Conservation (phyloP, 1,284 basidiomycete species). For the Ceratobasidium sp. region DNA sequence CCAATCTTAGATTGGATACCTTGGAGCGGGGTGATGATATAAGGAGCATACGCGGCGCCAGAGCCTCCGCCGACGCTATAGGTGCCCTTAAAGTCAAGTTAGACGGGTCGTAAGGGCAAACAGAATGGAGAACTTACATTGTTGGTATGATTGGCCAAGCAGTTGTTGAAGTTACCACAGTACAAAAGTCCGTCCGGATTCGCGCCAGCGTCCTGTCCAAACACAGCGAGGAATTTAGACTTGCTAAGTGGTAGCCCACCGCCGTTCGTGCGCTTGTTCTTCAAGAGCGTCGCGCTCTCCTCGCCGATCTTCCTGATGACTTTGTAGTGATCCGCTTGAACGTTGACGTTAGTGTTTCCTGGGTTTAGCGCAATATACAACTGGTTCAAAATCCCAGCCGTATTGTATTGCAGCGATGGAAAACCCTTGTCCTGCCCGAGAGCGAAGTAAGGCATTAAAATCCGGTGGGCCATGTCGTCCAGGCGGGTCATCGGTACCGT, state of each 20-base stretch:
- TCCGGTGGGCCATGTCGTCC: conserved; percentile 76
- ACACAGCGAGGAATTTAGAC: conserved; percentile 48
- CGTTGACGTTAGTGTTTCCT: conserved; percentile 67
- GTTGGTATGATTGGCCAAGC: conserved; percentile 72
- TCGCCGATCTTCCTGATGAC: conserved; percentile 80
- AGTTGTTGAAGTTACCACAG: conserved; percentile 24
- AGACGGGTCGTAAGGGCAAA: conserved; percentile 63
- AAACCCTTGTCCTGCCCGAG: conserved; percentile 70
- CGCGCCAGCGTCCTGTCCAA: conserved; percentile 74
- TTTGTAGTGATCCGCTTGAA: conserved; percentile 78
- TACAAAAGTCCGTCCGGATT: conserved; percentile 68
- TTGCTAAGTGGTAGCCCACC: conserved; percentile 71
- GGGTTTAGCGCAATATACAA: conserved; percentile 52
- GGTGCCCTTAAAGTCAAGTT: conserved; percentile 49
- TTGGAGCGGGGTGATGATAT: conserved; percentile 71
- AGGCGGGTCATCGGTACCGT: conserved; percentile 60
- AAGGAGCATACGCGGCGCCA: conserved; percentile 59
- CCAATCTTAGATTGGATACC: conserved; percentile 70
- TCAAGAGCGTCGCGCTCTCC: conserved; percentile 81
- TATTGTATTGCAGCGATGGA: conserved; percentile 60
- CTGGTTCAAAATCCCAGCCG: conserved; percentile 41
- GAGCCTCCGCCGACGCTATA: conserved; percentile 28
- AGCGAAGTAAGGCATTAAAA: conserved; percentile 73
- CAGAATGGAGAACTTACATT: conserved; percentile 65
- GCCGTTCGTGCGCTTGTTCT: conserved; percentile 68